Percentiles rank a stretch among this genome's conserved stretches.
These are phyloP conservation scores for Raddia distichophylla DNA, from an alignment of 176 grass and related monocot genomes.

Conservation along the genomic window DNA sequence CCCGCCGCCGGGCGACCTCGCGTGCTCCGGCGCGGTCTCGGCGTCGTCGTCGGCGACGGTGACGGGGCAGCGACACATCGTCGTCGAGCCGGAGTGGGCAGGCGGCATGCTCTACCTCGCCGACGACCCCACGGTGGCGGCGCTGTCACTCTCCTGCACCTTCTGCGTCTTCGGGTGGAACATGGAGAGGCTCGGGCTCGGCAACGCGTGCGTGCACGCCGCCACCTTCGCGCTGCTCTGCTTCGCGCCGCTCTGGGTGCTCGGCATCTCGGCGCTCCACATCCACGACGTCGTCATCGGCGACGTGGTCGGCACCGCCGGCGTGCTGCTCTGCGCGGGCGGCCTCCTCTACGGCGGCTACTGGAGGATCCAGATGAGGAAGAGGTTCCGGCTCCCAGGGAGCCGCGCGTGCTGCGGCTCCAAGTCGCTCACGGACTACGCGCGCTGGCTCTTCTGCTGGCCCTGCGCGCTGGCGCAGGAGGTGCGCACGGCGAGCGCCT, in stretches of 20 bases:
- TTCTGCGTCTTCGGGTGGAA: constrained; percentile 88
- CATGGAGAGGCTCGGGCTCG: constrained; percentile 69
- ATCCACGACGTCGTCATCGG: constrained; percentile 51
- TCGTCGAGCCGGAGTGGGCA: constrained; percentile 64
- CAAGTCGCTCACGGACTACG: constrained; percentile 59
- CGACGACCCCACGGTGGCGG: constrained; percentile 6
- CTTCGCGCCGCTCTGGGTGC: constrained; percentile 69
- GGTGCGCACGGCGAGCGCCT: constrained; percentile 69
- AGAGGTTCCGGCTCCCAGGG: constrained; percentile 46
- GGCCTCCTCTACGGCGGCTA: constrained; percentile 75
- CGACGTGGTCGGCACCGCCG: constrained; percentile 51
- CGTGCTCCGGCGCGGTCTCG: neutral
- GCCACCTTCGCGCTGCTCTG: constrained; percentile 69
- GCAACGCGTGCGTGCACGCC: constrained; percentile 70
- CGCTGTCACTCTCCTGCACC: constrained; percentile 63
- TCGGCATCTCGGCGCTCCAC: constrained; percentile 71
- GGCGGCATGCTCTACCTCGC: constrained; percentile 61
- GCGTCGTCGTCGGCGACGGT: constrained; percentile 15
- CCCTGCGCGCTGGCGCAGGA: constrained; percentile 75
- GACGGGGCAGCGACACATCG: neutral
- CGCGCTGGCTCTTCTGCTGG: constrained; percentile 84
- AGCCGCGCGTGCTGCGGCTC: constrained; percentile 48
- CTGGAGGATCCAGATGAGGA: constrained; percentile 83
- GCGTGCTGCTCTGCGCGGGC: constrained; percentile 55
- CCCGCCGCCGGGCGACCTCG: neutral